Evolutionary conservation across 2,329 filamentous ascomycete genomes (phyloP), one percentile per base, ranked within the genome.

Genomic region (Alternaria arbusti): DNA sequence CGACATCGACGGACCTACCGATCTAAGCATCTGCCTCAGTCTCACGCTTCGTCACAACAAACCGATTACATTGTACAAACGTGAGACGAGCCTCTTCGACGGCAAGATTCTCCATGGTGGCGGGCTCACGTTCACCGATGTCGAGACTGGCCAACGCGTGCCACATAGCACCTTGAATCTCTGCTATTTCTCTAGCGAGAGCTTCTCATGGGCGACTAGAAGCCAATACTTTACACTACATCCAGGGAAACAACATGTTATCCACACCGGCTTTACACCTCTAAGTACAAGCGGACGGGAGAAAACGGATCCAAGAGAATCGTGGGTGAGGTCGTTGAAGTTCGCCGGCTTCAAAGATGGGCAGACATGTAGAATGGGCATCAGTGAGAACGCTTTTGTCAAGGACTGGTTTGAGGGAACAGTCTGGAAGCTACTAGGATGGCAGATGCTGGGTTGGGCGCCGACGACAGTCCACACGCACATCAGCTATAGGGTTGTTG

Each of bases 81-180:
- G 25, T 13, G 51, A 40, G 5, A 45, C 46, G 6, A 13, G 25
- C 30, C 59, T 61, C 13, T 61, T 61, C 54, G 45, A 61, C 25
- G 45, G 45, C 13, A 61, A 57, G 6, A 25, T 40, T 3, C 36
- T 51, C 5, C 12, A 52, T 15, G 13, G 32, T 10, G 22, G n/a
- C 23, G 54, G 54, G 10, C 36, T 61, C 30, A 57, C 59, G 10
- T 61, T 61, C 36, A 52, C 36, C 52, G 49, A 61, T 40, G 30
- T 20, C 5, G 25, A 51, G 22, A 57, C 54, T 15, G 46, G 54
- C 5, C 32, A 57, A 22, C 54, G 10, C 6, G 22, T 57, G 54
- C 54, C 44, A 13, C 54, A 54, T 10, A 52, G 51, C 36, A 57
- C 23, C 6, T 52, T 28, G 11, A 13, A 52, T 11, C 11, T 58